A percentile compares a stretch with the other conserved stretches of the same genome.
Evolutionary conservation across 352 stramenopile species (phyloP).

Genomic region (Phytopythium sindhum): DNA sequence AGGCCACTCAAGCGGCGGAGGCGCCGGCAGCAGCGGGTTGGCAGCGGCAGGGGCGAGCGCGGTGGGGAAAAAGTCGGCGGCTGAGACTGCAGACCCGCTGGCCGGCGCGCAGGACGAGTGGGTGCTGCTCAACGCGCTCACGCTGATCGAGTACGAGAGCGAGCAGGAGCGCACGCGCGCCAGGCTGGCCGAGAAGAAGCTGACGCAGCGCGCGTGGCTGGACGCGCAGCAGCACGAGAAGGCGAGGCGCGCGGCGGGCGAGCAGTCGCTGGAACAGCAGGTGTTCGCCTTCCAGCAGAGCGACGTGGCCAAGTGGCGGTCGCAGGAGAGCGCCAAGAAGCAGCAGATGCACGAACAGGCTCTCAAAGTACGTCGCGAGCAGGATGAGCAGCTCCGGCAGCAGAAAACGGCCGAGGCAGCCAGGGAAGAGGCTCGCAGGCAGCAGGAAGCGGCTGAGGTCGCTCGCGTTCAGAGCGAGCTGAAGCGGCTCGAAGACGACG

Average conservation of each 20-base stretch:
- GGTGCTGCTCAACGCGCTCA: slow-evolving; percentile 71
- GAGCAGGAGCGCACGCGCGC: slow-evolving; percentile 42
- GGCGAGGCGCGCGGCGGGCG: slow-evolving; percentile 18
- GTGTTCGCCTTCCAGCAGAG: slow-evolving; percentile 40
- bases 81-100: slow-evolving; percentile 12
- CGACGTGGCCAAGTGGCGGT: slow-evolving; percentile 47
- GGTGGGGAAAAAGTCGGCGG: slow-evolving; percentile 5
- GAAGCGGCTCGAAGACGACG: slow-evolving; percentile 41
- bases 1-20: not conserved
- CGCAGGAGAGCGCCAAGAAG: slow-evolving; percentile 47
- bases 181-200: slow-evolving; percentile 47
- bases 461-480: slow-evolving; percentile 52
- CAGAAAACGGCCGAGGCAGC: slow-evolving; percentile 40
- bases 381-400: slow-evolving; percentile 57
- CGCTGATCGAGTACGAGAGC: slow-evolving; percentile 67
- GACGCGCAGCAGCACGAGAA: slow-evolving; percentile 58
- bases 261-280: slow-evolving; percentile 30
- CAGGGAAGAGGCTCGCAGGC: slow-evolving; percentile 23
- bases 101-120: slow-evolving; percentile 61
- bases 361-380: slow-evolving; percentile 50
- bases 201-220: slow-evolving; percentile 58
- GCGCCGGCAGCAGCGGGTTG: slow-evolving; percentile 8
- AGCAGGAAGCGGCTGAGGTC: slow-evolving; percentile 51
- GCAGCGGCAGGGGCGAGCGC: slow-evolving; percentile 5
- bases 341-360: slow-evolving; percentile 43